Conservation (phyloP, 495 filamentous ascomycete genomes). For the Filosporella fistucella region DNA sequence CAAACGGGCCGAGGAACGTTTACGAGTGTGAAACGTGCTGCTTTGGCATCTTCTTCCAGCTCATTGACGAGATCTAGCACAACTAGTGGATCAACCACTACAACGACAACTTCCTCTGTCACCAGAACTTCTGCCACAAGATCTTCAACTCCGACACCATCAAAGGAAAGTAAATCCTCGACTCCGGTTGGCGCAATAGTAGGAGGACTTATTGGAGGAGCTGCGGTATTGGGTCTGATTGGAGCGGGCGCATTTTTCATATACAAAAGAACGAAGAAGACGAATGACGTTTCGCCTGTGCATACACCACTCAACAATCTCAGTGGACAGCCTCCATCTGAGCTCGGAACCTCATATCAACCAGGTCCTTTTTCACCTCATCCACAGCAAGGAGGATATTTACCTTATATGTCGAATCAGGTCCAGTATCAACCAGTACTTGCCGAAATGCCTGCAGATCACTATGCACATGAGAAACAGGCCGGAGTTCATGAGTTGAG, state of each 20-base stretch:
- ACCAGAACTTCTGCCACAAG: not conserved
- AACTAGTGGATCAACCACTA: not conserved
- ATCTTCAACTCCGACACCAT: not conserved
- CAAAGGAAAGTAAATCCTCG: not conserved
- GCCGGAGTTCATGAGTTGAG: too few species aligned
- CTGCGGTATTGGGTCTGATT: conserved; percentile 23
- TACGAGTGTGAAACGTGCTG: too few species aligned
- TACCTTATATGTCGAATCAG: too few species aligned
- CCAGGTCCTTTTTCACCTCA: too few species aligned
- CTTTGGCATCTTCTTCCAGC: not conserved
- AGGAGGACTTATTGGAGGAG: conserved; percentile 42
- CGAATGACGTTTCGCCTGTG: not conserved
- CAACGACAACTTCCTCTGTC: not conserved
- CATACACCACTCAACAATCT: not conserved
- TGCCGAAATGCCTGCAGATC: conserved; percentile 1
- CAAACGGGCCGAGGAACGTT: not conserved
- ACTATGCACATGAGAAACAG: too few species aligned
- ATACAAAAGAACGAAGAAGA: not conserved
- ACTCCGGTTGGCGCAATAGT: conserved; percentile 29
- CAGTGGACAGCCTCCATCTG: too few species aligned
- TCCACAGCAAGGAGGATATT: too few species aligned
- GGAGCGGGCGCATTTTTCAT: not conserved
- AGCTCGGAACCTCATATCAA: too few species aligned
- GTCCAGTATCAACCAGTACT: conserved; percentile 1
- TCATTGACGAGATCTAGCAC: not conserved